These are phyloP conservation scores for Talaromyces piceae DNA, from an alignment of 2,329 filamentous ascomycete genomes.

Conservation along the genomic window DNA sequence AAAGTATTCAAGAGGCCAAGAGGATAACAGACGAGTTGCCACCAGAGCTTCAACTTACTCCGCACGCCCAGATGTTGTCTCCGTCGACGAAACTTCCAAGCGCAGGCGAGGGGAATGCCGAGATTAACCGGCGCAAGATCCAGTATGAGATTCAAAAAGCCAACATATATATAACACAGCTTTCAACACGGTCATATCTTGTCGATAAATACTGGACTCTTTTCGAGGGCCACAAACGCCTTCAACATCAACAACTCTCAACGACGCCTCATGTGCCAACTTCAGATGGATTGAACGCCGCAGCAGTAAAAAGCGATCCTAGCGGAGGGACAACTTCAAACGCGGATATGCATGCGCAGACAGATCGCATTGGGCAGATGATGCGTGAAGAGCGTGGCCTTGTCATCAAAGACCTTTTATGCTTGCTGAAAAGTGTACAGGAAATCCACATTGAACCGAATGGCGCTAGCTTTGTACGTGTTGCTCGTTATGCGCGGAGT, in stretches of 20 bases:
- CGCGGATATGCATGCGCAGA: constrained; percentile 29
- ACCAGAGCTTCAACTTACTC: constrained; percentile 54
- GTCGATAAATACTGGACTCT: constrained; percentile 80
- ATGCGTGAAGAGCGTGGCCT: constrained; percentile 70
- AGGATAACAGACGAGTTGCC: constrained; percentile 61
- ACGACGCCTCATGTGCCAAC: constrained; percentile 14
- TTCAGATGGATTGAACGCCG: constrained; percentile 12
- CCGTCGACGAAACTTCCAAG: constrained; percentile 17
- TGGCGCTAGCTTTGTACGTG: constrained; percentile 56
- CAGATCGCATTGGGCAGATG: constrained; percentile 49
- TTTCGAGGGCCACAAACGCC: constrained; percentile 52
- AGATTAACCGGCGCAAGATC: constrained; percentile 33
- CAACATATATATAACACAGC: constrained; percentile 75
- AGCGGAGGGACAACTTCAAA: constrained; percentile 18
- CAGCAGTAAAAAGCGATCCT: constrained; percentile 17
- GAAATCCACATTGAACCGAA: constrained; percentile 78
- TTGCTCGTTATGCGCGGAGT: no score
- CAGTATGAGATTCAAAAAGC: constrained; percentile 89
- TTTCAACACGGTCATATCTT: constrained; percentile 74
- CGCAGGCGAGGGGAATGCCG: not conserved
- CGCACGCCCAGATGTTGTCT: constrained; percentile 30
- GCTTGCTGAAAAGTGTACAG: constrained; percentile 67
- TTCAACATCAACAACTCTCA: constrained; percentile 12
- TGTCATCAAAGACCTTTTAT: constrained; percentile 72
- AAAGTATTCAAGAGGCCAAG: constrained; percentile 64